Percentiles rank a stretch among this genome's conserved stretches.
phyloP scores from a whole-genome alignment of 2,329 filamentous ascomycete species.

The Colletotrichum destructivum region DNA sequence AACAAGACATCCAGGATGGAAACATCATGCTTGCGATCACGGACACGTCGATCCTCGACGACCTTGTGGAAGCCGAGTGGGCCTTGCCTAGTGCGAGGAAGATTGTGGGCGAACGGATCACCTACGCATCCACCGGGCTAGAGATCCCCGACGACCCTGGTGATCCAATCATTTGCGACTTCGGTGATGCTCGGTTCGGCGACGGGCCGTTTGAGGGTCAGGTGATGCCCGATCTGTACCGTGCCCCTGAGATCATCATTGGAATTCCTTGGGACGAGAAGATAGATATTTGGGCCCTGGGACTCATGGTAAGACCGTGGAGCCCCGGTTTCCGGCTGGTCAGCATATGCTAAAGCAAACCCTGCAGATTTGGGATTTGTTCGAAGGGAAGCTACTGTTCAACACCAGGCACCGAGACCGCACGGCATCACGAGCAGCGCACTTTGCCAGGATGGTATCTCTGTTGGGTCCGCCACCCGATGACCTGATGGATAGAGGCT shows the following conservation, averaged over 20 bases:
- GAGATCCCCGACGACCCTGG: slow-evolving; percentile 45
- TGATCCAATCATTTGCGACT: slow-evolving; percentile 49
- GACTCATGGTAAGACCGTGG: slow-evolving; percentile 14
- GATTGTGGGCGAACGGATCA: slow-evolving; percentile 46
- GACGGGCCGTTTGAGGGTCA: slow-evolving; percentile 45
- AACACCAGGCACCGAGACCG: slow-evolving; percentile 42
- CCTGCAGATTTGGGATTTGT: slow-evolving; percentile 51
- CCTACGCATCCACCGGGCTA: slow-evolving; percentile 48
- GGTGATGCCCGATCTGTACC: slow-evolving; percentile 53
- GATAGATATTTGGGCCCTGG: slow-evolving; percentile 52
- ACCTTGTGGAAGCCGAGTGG: slow-evolving; percentile 41
- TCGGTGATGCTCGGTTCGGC: slow-evolving; percentile 50
- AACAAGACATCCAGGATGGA: slow-evolving; percentile 46
- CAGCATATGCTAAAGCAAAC: not conserved
- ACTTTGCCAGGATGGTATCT: slow-evolving; percentile 55
- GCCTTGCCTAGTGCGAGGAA: slow-evolving; percentile 47
- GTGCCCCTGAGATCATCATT: slow-evolving; percentile 53
- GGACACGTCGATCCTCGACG: slow-evolving; percentile 37
- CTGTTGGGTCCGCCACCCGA: slow-evolving; percentile 54
- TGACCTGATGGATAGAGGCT: slow-evolving; percentile 52
- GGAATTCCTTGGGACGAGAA: slow-evolving; percentile 53
- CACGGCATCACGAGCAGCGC: slow-evolving; percentile 46
- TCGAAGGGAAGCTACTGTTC: slow-evolving; percentile 51
- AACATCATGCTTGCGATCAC: slow-evolving; percentile 46
- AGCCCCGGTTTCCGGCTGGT: too few relatives aligned